phyloP scores from a whole-genome alignment of 179 eudicot genomes.

The Camellia oleifera region DNA sequence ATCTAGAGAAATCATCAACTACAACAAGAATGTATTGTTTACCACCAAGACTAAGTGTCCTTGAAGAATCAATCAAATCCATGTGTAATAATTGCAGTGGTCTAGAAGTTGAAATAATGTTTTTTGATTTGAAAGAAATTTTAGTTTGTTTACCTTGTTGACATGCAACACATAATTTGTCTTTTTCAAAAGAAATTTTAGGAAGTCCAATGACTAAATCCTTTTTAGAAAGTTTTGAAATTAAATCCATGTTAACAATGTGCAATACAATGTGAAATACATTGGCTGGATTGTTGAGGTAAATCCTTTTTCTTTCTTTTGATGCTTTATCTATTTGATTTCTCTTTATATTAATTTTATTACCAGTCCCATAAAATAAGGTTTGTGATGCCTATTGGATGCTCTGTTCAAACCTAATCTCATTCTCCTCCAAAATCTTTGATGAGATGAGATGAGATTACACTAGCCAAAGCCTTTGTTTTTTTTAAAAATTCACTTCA shows the following conservation, averaged over 20 bases:
- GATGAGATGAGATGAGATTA: not conserved
- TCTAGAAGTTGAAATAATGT: too few relatives aligned
- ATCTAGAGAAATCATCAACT: too few relatives aligned
- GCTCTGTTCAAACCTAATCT: not conserved
- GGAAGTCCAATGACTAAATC: too few relatives aligned
- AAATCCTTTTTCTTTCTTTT: slow-evolving; percentile 6
- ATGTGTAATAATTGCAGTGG: too few relatives aligned
- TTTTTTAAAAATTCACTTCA: not conserved
- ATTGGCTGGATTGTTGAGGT: slow-evolving; percentile 97
- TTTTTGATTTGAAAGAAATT: too few relatives aligned
- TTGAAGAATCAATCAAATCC: too few relatives aligned
- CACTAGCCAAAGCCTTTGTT: not conserved
- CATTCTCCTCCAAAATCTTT: not conserved
- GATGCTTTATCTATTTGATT: not conserved
- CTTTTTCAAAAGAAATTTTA: too few relatives aligned
- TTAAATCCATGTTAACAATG: slow-evolving; percentile 73
- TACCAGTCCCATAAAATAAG: not conserved
- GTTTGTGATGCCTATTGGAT: not conserved
- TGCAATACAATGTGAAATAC: slow-evolving; percentile 42
- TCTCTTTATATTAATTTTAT: not conserved
- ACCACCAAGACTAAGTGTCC: too few relatives aligned
- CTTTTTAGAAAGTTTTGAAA: too few relatives aligned
- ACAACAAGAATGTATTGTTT: too few relatives aligned
- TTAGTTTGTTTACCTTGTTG: too few relatives aligned
- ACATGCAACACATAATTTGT: too few relatives aligned